Percentiles rank a stretch among this genome's conserved stretches.
Conservation (phyloP, 352 stramenopile genomes). For the Phytophthora cactorum region DNA sequence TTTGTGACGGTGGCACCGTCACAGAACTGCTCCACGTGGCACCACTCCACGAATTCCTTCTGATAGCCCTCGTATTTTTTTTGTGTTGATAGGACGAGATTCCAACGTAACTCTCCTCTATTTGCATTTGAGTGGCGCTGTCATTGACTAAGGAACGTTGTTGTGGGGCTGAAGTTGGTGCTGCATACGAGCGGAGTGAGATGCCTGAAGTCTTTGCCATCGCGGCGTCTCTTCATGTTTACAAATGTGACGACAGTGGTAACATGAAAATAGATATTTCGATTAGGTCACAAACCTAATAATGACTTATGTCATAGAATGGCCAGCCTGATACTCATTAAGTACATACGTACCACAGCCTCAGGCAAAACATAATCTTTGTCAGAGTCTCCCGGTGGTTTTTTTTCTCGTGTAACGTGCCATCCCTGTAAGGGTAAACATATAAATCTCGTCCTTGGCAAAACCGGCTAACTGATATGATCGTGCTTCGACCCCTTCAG, state of each 20-base stretch:
- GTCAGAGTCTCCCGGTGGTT: conserved; percentile 74
- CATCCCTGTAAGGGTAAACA: conserved; percentile 90
- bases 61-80: not conserved
- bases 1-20: not conserved
- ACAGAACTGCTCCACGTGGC: not conserved
- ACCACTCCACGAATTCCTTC: not conserved
- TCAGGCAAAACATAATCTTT: conserved; percentile 64
- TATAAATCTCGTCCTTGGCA: conserved; percentile 73
- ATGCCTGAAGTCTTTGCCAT: not conserved
- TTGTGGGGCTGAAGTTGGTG: not conserved
- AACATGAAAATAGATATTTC: not conserved
- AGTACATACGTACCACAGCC: conserved; percentile 42
- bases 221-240: not conserved
- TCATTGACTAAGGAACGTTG: not conserved
- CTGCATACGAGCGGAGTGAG: not conserved
- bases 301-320: not conserved
- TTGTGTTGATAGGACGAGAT: not conserved
- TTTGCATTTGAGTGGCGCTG: not conserved
- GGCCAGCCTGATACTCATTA: not conserved
- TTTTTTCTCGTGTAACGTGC: conserved; percentile 86
- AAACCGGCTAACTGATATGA: conserved; percentile 85
- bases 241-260: not conserved
- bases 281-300: not conserved
- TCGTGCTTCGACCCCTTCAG: conserved; percentile 79
- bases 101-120: not conserved